Conservation (phyloP, 345 rosid genomes). For the Populus ilicifolia region DNA sequence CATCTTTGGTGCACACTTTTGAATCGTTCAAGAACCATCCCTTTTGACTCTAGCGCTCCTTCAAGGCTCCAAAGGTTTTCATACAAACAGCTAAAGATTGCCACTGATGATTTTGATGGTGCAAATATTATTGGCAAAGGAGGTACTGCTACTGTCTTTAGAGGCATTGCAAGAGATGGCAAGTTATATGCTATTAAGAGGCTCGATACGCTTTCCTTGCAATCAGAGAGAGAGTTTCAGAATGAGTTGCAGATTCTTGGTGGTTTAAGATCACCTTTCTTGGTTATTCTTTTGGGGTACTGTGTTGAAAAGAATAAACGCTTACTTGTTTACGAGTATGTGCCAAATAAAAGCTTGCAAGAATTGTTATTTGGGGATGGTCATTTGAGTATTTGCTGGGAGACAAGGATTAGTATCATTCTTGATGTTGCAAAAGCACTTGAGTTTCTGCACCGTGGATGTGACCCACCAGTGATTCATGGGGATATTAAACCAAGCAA, state of each 20-base stretch:
- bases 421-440: constrained; percentile 84
- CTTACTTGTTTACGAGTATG: constrained; percentile 82
- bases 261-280: constrained; percentile 66
- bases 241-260: constrained; percentile 97
- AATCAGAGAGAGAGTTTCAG: constrained; percentile 85
- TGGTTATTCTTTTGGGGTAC: constrained; percentile 75
- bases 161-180: constrained; percentile 73
- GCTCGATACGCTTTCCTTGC: constrained; percentile 58
- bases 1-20: constrained; percentile 63
- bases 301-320: constrained; percentile 76
- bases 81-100: constrained; percentile 69
- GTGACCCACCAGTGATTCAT: constrained; percentile 94
- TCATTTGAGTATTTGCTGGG: constrained; percentile 63
- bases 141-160: constrained; percentile 92
- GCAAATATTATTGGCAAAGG: constrained; percentile 80
- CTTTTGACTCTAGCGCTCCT: constrained; percentile 58
- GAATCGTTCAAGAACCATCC: constrained; percentile 70
- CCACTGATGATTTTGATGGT: constrained; percentile 68
- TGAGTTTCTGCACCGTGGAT: constrained; percentile 77
- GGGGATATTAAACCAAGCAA: constrained; percentile 97
- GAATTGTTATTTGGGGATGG: constrained; percentile 67
- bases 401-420: constrained; percentile 57
- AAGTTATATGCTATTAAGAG: constrained; percentile 79
- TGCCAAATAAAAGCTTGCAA: constrained; percentile 92
- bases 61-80: constrained; percentile 66